These are phyloP conservation scores for Spinacia oleracea DNA, from an alignment of 179 eudicot species.

Conservation along the genomic window DNA sequence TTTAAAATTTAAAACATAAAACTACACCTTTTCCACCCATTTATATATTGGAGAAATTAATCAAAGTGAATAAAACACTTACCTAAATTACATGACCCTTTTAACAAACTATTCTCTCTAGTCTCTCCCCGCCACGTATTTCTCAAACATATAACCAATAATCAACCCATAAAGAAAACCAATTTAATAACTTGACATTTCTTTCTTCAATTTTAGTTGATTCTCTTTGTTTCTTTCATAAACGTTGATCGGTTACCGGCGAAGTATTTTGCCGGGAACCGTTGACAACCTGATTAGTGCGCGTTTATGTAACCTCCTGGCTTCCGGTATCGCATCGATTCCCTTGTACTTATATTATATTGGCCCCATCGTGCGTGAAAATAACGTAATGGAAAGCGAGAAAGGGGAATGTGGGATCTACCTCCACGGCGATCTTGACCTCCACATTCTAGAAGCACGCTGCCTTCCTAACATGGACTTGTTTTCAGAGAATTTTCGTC, in stretches of 20 bases:
- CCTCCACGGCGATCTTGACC: slow-evolving; percentile 79
- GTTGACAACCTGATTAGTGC: neutral
- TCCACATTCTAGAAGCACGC: slow-evolving; percentile 67
- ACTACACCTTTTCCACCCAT: neutral
- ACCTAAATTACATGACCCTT: neutral
- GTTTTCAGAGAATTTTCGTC: slow-evolving; percentile 59
- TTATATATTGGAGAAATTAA: neutral
- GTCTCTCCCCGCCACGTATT: neutral
- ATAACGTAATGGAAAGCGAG: neutral
- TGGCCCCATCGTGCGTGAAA: neutral
- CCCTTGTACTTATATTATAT: neutral
- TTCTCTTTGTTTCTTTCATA: neutral
- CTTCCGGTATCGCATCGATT: neutral
- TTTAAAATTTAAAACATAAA: neutral
- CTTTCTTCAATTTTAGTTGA: neutral
- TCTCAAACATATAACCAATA: neutral
- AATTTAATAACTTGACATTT: neutral
- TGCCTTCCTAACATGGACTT: slow-evolving; percentile 86
- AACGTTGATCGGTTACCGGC: slow-evolving; percentile 29
- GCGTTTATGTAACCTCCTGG: neutral
- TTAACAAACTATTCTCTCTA: slow-evolving; percentile 1
- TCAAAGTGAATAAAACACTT: neutral
- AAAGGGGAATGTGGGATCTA: slow-evolving; percentile 16
- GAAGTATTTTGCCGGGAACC: neutral
- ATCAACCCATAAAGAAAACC: neutral